Evolutionary conservation across 202 grass and related monocot genomes (phyloP).

Genomic region (Sporobolus alterniflorus): DNA sequence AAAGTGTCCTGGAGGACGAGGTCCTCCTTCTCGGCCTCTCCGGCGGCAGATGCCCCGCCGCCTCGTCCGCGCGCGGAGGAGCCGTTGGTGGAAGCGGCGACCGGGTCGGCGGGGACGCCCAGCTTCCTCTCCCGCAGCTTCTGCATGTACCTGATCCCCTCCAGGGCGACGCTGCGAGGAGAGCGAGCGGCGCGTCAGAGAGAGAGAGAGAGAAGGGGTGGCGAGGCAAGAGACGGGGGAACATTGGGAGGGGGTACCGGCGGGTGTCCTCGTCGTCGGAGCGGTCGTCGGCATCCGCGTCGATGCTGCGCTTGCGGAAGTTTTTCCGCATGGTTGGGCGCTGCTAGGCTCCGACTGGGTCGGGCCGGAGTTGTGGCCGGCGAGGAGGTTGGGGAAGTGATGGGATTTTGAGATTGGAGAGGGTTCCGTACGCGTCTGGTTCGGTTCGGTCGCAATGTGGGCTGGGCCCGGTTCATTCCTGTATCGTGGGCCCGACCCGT

Average conservation of each 20-base stretch:
- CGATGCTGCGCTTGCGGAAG: constrained; percentile 74
- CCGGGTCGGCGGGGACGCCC: constrained; percentile 64
- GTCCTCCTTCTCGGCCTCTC: constrained; percentile 72
- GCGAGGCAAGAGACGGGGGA: background rate
- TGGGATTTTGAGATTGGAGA: constrained; percentile 17
- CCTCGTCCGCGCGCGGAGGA: constrained; percentile 32
- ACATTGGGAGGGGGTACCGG: constrained; percentile 10
- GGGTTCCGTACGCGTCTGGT: background rate
- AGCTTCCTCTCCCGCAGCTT: constrained; percentile 87
- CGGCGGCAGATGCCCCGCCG: constrained; percentile 22
- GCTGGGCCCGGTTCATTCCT: background rate
- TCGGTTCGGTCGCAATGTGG: background rate
- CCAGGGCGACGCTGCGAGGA: constrained; percentile 57
- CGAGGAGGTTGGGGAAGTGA: constrained; percentile 22
- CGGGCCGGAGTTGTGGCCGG: constrained; percentile 32
- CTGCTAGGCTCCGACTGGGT: background rate
- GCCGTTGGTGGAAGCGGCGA: constrained; percentile 10
- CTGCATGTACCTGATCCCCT: constrained; percentile 90
- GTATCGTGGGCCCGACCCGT: background rate
- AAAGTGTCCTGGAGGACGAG: constrained; percentile 97
- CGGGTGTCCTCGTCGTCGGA: constrained; percentile 76
- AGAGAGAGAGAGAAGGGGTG: constrained; percentile 1
- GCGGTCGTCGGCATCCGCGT: constrained; percentile 52
- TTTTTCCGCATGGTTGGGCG: constrained; percentile 50
- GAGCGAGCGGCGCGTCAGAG: background rate